Percentiles rank a stretch among this genome's conserved stretches.
Conservation (phyloP, 116 monocot genomes). For the Zostera marina region DNA sequence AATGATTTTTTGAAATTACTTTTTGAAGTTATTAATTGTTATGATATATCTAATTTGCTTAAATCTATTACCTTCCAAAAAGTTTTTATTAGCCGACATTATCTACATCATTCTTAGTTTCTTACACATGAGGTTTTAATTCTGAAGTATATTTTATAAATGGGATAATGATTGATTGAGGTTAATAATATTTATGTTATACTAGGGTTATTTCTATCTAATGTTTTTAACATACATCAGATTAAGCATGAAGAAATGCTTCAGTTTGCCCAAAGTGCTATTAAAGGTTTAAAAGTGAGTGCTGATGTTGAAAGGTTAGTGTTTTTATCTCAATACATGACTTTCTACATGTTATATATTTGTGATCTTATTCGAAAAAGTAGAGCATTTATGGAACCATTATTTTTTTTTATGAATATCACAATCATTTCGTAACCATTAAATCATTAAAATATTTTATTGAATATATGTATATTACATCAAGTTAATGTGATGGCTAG, state of each 20-base stretch:
- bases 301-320: conserved; percentile 62
- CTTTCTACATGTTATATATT: neutral
- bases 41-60: no score
- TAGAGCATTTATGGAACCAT: neutral
- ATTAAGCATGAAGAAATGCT: conserved; percentile 90
- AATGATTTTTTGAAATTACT: neutral
- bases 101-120: neutral
- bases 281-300: conserved; percentile 84
- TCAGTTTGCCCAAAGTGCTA: conserved; percentile 90
- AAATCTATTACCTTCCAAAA: no score
- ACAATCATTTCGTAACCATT: no score
- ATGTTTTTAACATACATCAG: conserved; percentile 38
- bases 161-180: neutral
- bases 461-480: no score
- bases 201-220: neutral
- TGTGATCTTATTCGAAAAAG: neutral
- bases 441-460: no score
- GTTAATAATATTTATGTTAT: neutral
- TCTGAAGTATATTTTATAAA: neutral
- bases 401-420: neutral
- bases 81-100: neutral
- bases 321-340: neutral
- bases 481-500: no score
- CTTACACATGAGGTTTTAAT: neutral
- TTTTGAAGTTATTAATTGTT: neutral